Evolutionary conservation across 2,329 filamentous ascomycete genomes (phyloP).

Genomic region (Volutella citrinella): DNA sequence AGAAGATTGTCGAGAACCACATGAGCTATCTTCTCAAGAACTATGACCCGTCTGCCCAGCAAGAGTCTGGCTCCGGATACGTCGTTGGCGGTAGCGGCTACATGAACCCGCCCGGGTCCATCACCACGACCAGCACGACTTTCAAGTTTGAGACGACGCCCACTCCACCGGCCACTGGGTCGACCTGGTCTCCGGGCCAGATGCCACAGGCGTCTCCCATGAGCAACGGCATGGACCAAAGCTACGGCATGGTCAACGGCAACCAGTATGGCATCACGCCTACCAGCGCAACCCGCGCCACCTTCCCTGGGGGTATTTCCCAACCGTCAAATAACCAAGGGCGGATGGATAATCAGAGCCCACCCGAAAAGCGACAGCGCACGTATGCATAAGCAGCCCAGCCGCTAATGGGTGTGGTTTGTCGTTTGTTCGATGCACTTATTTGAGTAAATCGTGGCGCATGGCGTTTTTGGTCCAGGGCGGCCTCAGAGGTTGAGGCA

Average conservation of each 20-base stretch:
- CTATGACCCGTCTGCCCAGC: constrained; percentile 44
- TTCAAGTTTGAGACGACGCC: constrained; percentile 56
- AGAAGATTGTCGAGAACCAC: constrained; percentile 84
- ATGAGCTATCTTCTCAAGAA: constrained; percentile 76
- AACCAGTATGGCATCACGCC: constrained; percentile 36
- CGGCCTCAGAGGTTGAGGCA: too few species aligned
- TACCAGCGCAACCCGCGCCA: constrained; percentile 26
- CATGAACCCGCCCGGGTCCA: constrained; percentile 31
- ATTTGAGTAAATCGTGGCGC: constrained; percentile 19
- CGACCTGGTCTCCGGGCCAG: constrained; percentile 52
- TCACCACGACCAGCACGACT: constrained; percentile 21
- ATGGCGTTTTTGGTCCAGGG: too few species aligned
- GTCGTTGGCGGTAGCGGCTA: constrained; percentile 32
- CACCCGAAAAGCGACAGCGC: constrained; percentile 52
- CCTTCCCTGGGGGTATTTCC: constrained; percentile 22
- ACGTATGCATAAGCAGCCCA: constrained; percentile 20
- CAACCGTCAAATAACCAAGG: constrained; percentile 18
- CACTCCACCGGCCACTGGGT: constrained; percentile 46
- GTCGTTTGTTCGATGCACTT: constrained; percentile 15
- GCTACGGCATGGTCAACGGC: constrained; percentile 46
- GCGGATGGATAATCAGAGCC: constrained; percentile 40
- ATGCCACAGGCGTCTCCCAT: constrained; percentile 49
- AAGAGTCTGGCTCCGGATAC: constrained; percentile 34
- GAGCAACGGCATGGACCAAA: constrained; percentile 38
- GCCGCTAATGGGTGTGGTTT: constrained; percentile 1